Percentiles rank a stretch among this genome's conserved stretches.
These are phyloP conservation scores for Barnettozyma pratensis DNA, from an alignment of 805 yeast species.

Conservation along the genomic window DNA sequence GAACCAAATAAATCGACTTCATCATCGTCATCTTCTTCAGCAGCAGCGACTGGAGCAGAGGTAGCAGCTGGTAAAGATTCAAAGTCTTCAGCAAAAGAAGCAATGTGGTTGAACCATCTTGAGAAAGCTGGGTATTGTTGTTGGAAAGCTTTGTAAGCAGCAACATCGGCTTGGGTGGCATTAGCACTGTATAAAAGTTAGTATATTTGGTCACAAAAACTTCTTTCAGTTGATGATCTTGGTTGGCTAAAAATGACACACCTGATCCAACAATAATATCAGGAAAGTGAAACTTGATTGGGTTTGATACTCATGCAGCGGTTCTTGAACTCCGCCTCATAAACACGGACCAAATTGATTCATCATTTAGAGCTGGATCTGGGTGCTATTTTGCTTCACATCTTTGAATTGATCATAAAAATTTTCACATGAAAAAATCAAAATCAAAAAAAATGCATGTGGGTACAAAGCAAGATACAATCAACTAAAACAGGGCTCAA, in stretches of 20 bases:
- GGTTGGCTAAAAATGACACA: neutral
- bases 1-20: conserved; percentile 95
- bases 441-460: neutral
- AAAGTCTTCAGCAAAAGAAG: conserved; percentile 86
- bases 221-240: neutral
- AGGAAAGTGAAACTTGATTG: conserved; percentile 39
- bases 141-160: conserved; percentile 93
- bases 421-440: neutral
- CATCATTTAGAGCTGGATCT: conserved; percentile 43
- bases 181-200: conserved; percentile 49
- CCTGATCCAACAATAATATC: conserved; percentile 13
- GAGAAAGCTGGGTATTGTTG: conserved; percentile 86
- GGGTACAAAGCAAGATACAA: neutral
- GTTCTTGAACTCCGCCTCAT: conserved; percentile 91
- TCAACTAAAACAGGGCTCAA: neutral
- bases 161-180: conserved; percentile 94
- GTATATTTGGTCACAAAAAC: conserved; percentile 1
- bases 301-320: conserved; percentile 86
- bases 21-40: conserved; percentile 76
- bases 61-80: conserved; percentile 73
- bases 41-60: conserved; percentile 55
- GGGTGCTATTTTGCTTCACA: no score
- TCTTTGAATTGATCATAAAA: no score
- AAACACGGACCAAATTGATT: conserved; percentile 91
- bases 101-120: conserved; percentile 99